Base-by-base conservation (phyloP, 495 filamentous ascomycete genomes). In the Aspergillus nidulans region DNA sequence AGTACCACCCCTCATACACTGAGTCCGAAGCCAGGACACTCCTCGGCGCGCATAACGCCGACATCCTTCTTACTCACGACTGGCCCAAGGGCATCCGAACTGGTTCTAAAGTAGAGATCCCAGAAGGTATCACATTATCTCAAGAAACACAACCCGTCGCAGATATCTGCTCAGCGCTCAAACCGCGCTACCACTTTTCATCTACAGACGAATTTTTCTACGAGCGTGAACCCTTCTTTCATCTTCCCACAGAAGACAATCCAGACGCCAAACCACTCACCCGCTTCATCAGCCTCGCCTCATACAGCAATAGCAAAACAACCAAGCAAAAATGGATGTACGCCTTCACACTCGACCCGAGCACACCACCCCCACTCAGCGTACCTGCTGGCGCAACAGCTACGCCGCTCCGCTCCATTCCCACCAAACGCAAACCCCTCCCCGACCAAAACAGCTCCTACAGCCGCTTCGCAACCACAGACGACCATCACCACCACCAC, bases 161-260 rank as follows among this genome's bases (percentile, higher is more conserved):
- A 6, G 89, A 94, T 45, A 77, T 98, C 19, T 90, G 85, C 66
- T 74, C 79, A 8, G 75, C 83, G 1, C 64, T 96, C 8, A 90
- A 89, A 58, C 94, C 94, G 10, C 81, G 88, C 19, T 98, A 98
- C 64, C 92, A 97, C 70, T 86, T 98, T 67, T 82, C 87, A 13
- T 70, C 80, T 12, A 87, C 90, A 0, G 76, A 81, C 7, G 64
- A 74, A 8, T 77, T 84, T 61, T 92, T 87, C 72, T 97, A 83
- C 61, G 92, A 97, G 72, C 84, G 94, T 18, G 94, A 96, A 66
- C 92, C 94, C 0, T 97, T 96, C 78, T 88, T 91, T 68, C 86
- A 95, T 63, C 66, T 76, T 52, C 77, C 83, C 5, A 71, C 74
- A 7, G 76, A 80, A 45, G 76, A 80, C 20, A 71, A 69, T 7